These are phyloP conservation scores for Yarrowia deformans DNA, from an alignment of 805 yeast genomes.

Conservation along the genomic window DNA sequence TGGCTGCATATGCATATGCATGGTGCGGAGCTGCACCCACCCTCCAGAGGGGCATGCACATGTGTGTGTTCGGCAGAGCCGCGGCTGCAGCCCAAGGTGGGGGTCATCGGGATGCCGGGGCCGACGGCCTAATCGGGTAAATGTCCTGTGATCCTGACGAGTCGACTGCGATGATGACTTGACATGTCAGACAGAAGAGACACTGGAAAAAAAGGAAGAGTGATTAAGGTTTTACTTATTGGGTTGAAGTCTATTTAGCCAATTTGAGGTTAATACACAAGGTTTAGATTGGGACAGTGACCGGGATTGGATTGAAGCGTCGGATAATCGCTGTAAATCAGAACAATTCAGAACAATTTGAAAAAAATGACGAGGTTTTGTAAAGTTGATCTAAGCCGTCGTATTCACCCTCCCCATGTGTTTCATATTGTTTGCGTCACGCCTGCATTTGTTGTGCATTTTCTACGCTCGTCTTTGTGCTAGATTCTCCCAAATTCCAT, in stretches of 20 bases:
- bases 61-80: neutral
- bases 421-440: neutral
- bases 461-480: neutral
- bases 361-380: neutral
- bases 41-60: neutral
- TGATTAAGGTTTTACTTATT: too few relatives aligned
- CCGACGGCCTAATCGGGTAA: neutral
- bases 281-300: too few relatives aligned
- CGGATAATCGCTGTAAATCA: neutral
- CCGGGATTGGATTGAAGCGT: too few relatives aligned
- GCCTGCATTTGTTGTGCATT: neutral
- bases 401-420: neutral
- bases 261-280: too few relatives aligned
- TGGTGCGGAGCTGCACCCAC: neutral
- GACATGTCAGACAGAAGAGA: neutral
- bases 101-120: neutral
- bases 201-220: too few relatives aligned
- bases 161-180: neutral
- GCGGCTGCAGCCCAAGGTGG: constrained; percentile 7
- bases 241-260: neutral
- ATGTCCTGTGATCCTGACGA: neutral
- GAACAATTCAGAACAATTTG: neutral
- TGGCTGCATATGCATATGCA: neutral
- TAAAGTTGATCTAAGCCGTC: neutral
- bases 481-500: constrained; percentile 1